Base-by-base conservation (phyloP, 2,329 filamentous ascomycete genomes). In the Cladosporium austrohemisphaericum region DNA sequence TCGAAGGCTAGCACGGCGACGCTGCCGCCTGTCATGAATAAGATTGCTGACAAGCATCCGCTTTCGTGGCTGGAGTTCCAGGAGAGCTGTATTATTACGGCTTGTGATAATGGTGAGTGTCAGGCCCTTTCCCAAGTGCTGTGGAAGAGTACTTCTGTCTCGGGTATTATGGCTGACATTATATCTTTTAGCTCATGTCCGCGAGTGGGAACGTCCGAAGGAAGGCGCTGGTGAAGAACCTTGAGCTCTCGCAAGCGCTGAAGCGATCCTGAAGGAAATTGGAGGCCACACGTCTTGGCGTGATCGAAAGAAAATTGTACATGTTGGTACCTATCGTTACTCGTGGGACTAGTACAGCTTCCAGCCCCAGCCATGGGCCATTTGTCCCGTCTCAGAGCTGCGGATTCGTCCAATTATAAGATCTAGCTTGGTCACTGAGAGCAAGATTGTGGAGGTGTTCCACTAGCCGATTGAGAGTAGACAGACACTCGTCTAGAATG, bases 31-130 rank as follows among this genome's bases (percentile, higher is more conserved):
- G 90, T 98, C 20, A 83, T 95, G 79, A 80, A 86, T 40, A 96
- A 95, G 68, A 75, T 79, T 10, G 82, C 95, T 28, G 90, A 95
- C 66, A 81, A 84, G 53, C 89, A 97, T 68, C 90, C 91, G 46
- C 75, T 95, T 37, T 88, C 83, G 66, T 95, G 91, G 85, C 71
- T 98, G 31, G 87, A 84, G n/a, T 98, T 98, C 61, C 91, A 92
- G 48, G 86, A 96, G 65, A 85, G 95, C 60, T 86, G 86, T 55
- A 95, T 98, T 57, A 84, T 97, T 63, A 96, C 90, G 28, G 89
- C 88, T 57, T 96, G 90, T 71, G 86, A 89, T 65, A 87, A 84
- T 71, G 92, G 92, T 94, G 74, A 68, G 84, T 75, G 38, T 36
- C 26, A 41, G 29, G 35, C 23, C 49, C 41, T 18, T 26, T 16